Percentiles rank a stretch among this genome's conserved stretches.
These are phyloP conservation scores for Alternaria consortialis DNA, from an alignment of 2,329 filamentous ascomycete genomes.

Conservation along the genomic window DNA sequence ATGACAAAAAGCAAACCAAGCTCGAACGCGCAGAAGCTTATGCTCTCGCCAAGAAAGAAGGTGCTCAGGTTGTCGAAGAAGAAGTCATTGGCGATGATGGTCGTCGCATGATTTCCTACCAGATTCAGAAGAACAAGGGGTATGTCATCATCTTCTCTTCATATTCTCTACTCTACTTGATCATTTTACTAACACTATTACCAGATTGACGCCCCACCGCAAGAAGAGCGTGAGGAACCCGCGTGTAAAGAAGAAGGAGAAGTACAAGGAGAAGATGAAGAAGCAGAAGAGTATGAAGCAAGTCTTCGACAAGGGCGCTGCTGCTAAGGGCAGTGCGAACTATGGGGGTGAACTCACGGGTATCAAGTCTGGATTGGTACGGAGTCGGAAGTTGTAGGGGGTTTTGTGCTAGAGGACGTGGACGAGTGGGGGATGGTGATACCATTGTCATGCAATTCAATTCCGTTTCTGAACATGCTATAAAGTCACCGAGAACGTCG, in stretches of 20 bases:
- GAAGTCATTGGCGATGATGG: conserved; percentile 81
- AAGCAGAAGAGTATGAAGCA: conserved; percentile 88
- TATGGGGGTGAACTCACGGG: conserved; percentile 93
- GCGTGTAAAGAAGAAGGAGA: conserved; percentile 96
- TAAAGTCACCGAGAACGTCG: no score
- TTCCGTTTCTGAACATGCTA: no score
- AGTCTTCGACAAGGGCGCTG: conserved; percentile 76
- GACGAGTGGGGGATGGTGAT: background rate
- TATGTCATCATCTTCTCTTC: background rate
- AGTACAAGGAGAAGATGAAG: conserved; percentile 97
- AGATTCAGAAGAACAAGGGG: conserved; percentile 98
- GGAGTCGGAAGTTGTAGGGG: conserved; percentile 84
- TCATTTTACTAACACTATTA: background rate
- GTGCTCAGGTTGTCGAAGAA: conserved; percentile 70
- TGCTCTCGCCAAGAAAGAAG: conserved; percentile 63
- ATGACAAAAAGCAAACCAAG: conserved; percentile 75
- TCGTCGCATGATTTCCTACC: conserved; percentile 90
- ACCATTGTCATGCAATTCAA: background rate
- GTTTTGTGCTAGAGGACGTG: background rate
- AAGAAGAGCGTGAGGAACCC: conserved; percentile 97
- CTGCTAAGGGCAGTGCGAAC: conserved; percentile 67
- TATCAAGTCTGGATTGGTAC: conserved; percentile 93
- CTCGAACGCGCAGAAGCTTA: conserved; percentile 71
- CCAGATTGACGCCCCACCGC: conserved; percentile 75
- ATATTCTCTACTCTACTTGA: background rate